Conservation (phyloP, 2,329 filamentous ascomycete species). For the Trichoderma pleuroti region DNA sequence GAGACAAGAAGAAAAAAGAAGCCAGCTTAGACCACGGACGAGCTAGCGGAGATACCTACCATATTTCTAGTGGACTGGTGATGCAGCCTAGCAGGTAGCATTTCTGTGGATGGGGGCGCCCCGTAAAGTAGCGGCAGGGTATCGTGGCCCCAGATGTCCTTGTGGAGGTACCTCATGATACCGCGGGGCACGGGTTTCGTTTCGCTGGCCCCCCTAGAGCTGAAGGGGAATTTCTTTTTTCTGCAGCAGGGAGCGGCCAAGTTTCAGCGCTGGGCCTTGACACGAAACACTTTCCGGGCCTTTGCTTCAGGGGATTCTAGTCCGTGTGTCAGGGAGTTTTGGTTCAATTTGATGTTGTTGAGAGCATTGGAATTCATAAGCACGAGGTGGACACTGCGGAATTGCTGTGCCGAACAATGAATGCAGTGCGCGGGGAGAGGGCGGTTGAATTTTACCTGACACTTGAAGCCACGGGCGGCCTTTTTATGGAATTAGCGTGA, state of each 20-base stretch:
- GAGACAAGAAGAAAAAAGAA: background rate
- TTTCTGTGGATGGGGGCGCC: background rate
- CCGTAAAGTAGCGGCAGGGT: conserved; percentile 15
- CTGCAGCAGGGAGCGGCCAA: background rate
- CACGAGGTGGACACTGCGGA: background rate
- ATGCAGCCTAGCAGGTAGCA: conserved; percentile 15
- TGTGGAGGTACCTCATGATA: conserved; percentile 11
- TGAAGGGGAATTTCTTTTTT: background rate
- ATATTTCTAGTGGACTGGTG: conserved; percentile 18
- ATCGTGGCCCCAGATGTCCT: background rate
- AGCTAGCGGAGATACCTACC: conserved; percentile 11
- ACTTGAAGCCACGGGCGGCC: background rate
- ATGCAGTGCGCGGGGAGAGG: background rate
- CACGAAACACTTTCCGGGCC: conserved; percentile 5
- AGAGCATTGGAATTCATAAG: background rate
- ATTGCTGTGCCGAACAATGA: background rate
- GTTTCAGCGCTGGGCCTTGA: conserved; percentile 17
- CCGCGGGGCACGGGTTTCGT: conserved; percentile 1
- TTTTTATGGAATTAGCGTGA: background rate
- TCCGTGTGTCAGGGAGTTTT: conserved; percentile 6
- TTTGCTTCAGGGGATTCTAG: conserved; percentile 1
- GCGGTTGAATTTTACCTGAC: background rate
- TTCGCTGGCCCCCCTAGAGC: background rate
- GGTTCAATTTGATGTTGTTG: background rate
- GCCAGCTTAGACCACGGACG: background rate